Evolutionary conservation across 2,329 filamentous ascomycete species (phyloP).

Genomic region (Venturia oleaginea): DNA sequence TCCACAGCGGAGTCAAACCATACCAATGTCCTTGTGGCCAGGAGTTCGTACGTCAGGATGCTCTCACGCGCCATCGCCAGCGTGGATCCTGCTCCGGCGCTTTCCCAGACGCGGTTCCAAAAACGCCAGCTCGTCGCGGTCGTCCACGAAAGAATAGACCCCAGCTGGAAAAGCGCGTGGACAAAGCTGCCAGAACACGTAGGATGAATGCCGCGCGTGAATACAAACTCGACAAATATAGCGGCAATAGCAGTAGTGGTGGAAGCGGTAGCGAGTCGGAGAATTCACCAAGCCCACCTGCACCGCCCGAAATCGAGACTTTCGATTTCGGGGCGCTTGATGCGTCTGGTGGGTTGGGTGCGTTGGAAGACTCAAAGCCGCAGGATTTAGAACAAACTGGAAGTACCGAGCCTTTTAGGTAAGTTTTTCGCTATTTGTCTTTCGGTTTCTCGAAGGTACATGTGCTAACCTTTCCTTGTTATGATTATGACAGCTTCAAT

Average conservation of each 20-base stretch:
- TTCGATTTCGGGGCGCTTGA: conserved; percentile 12
- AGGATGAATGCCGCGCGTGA: conserved; percentile 23
- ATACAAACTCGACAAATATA: not conserved
- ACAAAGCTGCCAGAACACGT: conserved; percentile 48
- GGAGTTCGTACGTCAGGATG: conserved; percentile 90
- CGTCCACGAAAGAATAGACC: conserved; percentile 52
- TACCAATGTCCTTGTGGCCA: conserved; percentile 93
- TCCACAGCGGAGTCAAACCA: conserved; percentile 91
- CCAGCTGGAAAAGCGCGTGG: conserved; percentile 47
- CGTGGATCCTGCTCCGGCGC: conserved; percentile 94
- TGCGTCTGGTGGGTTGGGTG: conserved; percentile 1
- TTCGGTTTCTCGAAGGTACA: not conserved
- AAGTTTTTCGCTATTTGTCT: not conserved
- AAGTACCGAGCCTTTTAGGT: conserved; percentile 13
- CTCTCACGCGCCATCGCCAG: conserved; percentile 86
- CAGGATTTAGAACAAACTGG: not conserved
- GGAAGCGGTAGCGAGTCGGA: conserved; percentile 2
- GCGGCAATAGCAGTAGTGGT: conserved; percentile 6
- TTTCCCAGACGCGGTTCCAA: conserved; percentile 63
- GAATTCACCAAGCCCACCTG: conserved; percentile 11
- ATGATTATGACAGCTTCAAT: conserved; percentile 11
- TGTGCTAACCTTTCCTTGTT: not conserved
- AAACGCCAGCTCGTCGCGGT: conserved; percentile 43
- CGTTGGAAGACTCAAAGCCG: not conserved
- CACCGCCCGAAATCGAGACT: not conserved